A percentile compares a stretch with the other conserved stretches of the same genome.
phyloP scores from a whole-genome alignment of 2,329 filamentous ascomycete genomes.

The Apiospora kogelbergensis region DNA sequence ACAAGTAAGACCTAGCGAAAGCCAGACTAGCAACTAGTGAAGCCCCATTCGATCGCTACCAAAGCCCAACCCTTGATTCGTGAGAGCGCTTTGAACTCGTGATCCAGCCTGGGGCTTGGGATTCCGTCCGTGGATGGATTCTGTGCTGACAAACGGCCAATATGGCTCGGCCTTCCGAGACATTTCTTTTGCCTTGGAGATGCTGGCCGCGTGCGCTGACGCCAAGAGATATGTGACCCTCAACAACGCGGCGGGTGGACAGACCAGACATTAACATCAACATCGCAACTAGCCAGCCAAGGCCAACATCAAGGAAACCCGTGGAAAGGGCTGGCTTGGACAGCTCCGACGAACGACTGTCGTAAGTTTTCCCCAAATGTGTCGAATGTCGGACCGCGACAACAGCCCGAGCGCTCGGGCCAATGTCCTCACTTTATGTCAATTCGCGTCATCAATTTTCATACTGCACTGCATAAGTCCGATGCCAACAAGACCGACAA shows the following conservation, averaged over 20 bases:
- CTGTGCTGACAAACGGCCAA: background rate
- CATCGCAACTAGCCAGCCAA: background rate
- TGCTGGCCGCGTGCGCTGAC: slow-evolving; percentile 1
- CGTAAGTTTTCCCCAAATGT: background rate
- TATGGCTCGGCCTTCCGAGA: background rate
- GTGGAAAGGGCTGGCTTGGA: background rate
- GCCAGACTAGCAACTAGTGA: background rate
- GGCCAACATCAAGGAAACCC: background rate
- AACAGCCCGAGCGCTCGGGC: background rate
- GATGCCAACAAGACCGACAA: background rate
- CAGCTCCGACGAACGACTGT: background rate
- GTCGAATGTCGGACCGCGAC: background rate
- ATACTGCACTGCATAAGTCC: too few relatives aligned
- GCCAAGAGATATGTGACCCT: slow-evolving; percentile 2
- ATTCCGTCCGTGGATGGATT: background rate
- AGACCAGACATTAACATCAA: background rate
- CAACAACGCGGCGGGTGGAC: background rate
- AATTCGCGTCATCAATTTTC: too few relatives aligned
- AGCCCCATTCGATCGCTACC: slow-evolving; percentile 5
- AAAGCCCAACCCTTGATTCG: background rate
- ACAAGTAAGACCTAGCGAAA: background rate
- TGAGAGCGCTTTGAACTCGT: background rate
- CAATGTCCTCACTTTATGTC: background rate
- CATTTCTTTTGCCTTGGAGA: background rate
- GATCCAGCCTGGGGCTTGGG: background rate